Evolutionary conservation across 768 basidiomycete genomes (phyloP).

Genomic region (Coprinopsis cinerea): DNA sequence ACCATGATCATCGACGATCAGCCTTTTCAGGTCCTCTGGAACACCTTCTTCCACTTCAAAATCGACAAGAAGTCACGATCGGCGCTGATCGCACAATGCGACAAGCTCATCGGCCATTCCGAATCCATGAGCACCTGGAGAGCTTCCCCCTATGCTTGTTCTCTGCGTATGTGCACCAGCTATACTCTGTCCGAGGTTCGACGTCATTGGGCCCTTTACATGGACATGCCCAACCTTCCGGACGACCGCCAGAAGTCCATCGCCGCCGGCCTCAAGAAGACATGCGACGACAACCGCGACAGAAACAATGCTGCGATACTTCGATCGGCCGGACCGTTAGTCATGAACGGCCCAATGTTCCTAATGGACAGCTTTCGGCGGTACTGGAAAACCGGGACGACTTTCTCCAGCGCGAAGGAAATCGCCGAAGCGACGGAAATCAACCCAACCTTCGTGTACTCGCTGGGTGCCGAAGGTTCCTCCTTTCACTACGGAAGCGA

Average conservation of each 20-base stretch:
- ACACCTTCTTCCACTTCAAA: conserved; percentile 45
- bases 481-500: conserved; percentile 40
- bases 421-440: conserved; percentile 18
- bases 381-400: conserved; percentile 40
- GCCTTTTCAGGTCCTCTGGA: conserved; percentile 25
- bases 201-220: conserved; percentile 35
- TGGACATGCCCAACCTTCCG: conserved; percentile 14
- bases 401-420: conserved; percentile 12
- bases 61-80: conserved; percentile 30
- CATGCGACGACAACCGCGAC: not conserved
- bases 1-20: conserved; percentile 33
- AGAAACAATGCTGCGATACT: conserved; percentile 7
- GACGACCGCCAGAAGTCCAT: conserved; percentile 15
- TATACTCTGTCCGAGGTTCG: conserved; percentile 35
- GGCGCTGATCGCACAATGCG: conserved; percentile 33
- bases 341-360: conserved; percentile 12
- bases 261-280: conserved; percentile 10
- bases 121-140: conserved; percentile 11
- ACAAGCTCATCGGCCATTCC: conserved; percentile 28
- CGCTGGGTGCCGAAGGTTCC: conserved; percentile 30
- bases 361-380: conserved; percentile 16
- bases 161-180: conserved; percentile 31
- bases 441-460: conserved; percentile 46
- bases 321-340: conserved; percentile 33
- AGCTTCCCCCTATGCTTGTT: conserved; percentile 30